Evolutionary conservation across 495 filamentous ascomycete species (phyloP).

Genomic region (Tetracladium marchalianum): DNA sequence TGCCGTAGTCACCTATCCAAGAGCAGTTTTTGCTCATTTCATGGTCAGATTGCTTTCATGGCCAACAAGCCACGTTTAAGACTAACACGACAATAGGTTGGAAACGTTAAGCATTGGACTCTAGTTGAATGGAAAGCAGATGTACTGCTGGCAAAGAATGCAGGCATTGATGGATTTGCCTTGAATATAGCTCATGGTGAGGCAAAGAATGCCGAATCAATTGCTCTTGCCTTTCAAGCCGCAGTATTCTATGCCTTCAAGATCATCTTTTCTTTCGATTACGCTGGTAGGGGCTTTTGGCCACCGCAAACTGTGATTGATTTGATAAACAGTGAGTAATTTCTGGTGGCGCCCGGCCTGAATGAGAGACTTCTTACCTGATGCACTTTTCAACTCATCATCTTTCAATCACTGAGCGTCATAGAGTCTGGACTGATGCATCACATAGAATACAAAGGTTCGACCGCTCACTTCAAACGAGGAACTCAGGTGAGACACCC

Average conservation of each 20-base stretch:
- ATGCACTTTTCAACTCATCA: too few species aligned
- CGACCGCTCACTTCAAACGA: too few species aligned
- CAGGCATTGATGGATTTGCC: slow-evolving; percentile 50
- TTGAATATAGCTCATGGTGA: slow-evolving; percentile 42
- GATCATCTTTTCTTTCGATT: slow-evolving; percentile 49
- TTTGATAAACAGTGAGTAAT: slow-evolving; percentile 19
- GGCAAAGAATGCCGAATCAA: slow-evolving; percentile 23
- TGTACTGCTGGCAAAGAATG: slow-evolving; percentile 37
- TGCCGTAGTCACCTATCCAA: too few species aligned
- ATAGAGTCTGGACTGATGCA: too few species aligned
- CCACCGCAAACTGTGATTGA: slow-evolving; percentile 28
- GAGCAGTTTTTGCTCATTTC: slow-evolving; percentile 22
- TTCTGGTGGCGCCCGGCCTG: too few species aligned
- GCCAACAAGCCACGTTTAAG: slow-evolving; percentile 7
- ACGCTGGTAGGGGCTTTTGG: slow-evolving; percentile 34
- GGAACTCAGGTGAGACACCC: too few species aligned
- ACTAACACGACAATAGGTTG: background rate
- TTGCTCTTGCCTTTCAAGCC: slow-evolving; percentile 33
- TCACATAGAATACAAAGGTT: too few species aligned
- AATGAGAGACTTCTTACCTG: too few species aligned
- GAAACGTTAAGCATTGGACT: slow-evolving; percentile 12
- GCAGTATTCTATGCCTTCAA: slow-evolving; percentile 40
- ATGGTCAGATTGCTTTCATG: slow-evolving; percentile 15
- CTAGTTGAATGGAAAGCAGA: slow-evolving; percentile 35
- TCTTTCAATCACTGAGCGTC: too few species aligned